Evolutionary conservation across 2,329 filamentous ascomycete species (phyloP).

Genomic region (Trichoderma sp.): DNA sequence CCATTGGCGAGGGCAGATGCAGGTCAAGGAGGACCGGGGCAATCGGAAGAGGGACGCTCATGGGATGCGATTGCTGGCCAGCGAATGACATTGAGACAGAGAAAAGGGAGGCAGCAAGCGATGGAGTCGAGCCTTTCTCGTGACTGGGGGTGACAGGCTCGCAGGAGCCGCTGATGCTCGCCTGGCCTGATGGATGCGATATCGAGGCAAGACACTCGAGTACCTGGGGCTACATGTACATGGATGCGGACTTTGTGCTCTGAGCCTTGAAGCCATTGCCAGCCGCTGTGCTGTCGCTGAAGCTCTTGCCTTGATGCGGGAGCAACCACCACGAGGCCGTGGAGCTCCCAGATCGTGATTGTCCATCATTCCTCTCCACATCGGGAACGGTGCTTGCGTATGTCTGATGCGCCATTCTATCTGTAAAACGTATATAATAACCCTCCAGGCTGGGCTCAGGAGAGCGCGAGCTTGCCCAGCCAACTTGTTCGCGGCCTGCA

Average conservation of each 20-base stretch:
- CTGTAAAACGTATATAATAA: slow-evolving; percentile 10
- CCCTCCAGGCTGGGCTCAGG: neutral
- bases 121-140: slow-evolving; percentile 7
- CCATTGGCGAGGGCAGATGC: slow-evolving; percentile 11
- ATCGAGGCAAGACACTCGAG: neutral
- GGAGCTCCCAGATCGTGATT: neutral
- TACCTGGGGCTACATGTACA: neutral
- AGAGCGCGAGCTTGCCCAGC: neutral
- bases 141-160: slow-evolving; percentile 16
- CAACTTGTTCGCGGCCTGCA: slow-evolving; percentile 7
- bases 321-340: neutral
- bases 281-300: neutral
- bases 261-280: neutral
- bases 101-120: slow-evolving; percentile 17
- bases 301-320: neutral
- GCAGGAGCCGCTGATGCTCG: slow-evolving; percentile 12
- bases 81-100: slow-evolving; percentile 5
- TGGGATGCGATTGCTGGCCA: slow-evolving; percentile 22
- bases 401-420: neutral
- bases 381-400: neutral
- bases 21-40: slow-evolving; percentile 1
- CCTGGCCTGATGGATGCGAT: neutral
- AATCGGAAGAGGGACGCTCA: slow-evolving; percentile 12
- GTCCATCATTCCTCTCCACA: neutral
- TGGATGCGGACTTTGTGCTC: neutral